A percentile compares a stretch with the other conserved stretches of the same genome.
These are phyloP conservation scores for Lumnitzera littorea DNA, from an alignment of 345 rosid species.

Conservation along the genomic window DNA sequence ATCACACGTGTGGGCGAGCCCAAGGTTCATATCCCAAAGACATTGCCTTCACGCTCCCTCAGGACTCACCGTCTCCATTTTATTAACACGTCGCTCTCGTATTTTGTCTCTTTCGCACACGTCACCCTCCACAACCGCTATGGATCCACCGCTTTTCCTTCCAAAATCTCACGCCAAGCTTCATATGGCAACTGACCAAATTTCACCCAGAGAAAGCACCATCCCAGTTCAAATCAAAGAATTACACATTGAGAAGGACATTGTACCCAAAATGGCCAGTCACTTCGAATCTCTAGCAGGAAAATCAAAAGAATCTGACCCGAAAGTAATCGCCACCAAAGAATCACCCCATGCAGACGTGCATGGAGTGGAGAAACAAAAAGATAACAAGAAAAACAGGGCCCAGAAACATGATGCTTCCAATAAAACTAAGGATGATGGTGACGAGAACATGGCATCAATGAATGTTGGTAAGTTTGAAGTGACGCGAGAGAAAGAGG, in stretches of 20 bases:
- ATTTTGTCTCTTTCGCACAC: not conserved
- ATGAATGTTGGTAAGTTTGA: conserved; percentile 14
- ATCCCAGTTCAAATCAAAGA: conserved; percentile 22
- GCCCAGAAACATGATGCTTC: too few species aligned
- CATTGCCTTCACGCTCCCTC: too few species aligned
- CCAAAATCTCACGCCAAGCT: not conserved
- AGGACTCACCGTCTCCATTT: too few species aligned
- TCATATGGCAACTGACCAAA: conserved; percentile 53
- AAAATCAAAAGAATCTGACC: conserved; percentile 8
- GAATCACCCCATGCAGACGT: too few species aligned
- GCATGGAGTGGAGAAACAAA: too few species aligned
- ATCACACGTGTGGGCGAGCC: too few species aligned
- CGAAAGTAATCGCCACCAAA: too few species aligned
- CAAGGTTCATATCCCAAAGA: too few species aligned
- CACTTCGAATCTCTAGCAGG: conserved; percentile 44
- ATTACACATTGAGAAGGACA: conserved; percentile 37
- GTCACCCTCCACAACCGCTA: conserved; percentile 6
- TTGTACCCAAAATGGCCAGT: conserved; percentile 55
- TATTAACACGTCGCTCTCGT: not conserved
- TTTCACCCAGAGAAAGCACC: conserved; percentile 26
- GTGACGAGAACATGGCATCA: not conserved
- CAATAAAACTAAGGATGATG: not conserved
- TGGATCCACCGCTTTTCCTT: not conserved
- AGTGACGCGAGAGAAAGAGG: not conserved
- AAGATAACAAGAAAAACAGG: too few species aligned